Percentiles rank a stretch among this genome's conserved stretches.
phyloP scores from a whole-genome alignment of 441 rosid species.

The Eutrema salsugineum region DNA sequence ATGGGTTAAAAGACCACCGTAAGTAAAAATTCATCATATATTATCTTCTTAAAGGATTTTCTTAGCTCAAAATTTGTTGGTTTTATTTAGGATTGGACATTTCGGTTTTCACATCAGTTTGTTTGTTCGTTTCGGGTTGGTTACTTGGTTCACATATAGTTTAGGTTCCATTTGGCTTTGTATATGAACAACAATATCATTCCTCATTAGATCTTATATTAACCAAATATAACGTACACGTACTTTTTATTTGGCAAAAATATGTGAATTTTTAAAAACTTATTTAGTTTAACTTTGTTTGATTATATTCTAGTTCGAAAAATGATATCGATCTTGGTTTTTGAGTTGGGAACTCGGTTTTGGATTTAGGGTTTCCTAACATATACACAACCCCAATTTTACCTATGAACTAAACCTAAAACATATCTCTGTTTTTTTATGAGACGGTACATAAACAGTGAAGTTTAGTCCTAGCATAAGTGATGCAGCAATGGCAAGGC shows the following conservation, averaged over 20 bases:
- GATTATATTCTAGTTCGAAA: not conserved
- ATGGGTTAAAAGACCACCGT: conserved; percentile 68
- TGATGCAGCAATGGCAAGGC: conserved; percentile 81
- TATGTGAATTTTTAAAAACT: not conserved
- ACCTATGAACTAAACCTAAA: not conserved
- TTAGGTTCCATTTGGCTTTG: not conserved
- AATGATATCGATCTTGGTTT: not conserved
- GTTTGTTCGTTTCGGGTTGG: too few relatives aligned
- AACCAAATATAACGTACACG: not conserved
- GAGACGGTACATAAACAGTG: conserved; percentile 36
- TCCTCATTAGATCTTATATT: not conserved
- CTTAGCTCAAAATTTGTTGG: too few relatives aligned
- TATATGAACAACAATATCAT: not conserved
- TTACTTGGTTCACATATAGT: not conserved
- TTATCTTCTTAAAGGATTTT: not conserved
- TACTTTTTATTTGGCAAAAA: not conserved
- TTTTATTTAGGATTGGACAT: too few relatives aligned
- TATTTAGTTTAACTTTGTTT: not conserved
- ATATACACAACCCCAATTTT: not conserved
- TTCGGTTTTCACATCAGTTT: not conserved
- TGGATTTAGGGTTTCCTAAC: not conserved
- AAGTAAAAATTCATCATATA: conserved; percentile 14
- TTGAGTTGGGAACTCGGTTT: not conserved
- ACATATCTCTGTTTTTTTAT: not conserved
- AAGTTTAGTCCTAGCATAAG: conserved; percentile 60